These are phyloP conservation scores for Penicillium expansum DNA, from an alignment of 2,329 filamentous ascomycete species.

Conservation along the genomic window DNA sequence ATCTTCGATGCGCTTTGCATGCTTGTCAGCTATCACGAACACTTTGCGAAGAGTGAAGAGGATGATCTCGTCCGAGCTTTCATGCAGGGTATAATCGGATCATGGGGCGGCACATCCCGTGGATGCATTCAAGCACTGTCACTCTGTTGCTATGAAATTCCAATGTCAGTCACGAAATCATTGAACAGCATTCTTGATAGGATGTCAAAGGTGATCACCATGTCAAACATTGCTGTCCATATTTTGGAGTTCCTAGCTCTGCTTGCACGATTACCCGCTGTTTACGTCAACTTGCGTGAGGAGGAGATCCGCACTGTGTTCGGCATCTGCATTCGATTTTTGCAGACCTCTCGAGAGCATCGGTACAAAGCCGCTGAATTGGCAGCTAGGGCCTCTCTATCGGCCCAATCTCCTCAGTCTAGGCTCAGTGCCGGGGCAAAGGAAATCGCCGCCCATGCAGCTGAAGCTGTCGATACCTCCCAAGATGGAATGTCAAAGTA, in stretches of 20 bases:
- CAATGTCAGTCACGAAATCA: slow-evolving; percentile 79
- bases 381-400: slow-evolving; percentile 33
- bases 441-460: slow-evolving; percentile 37
- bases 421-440: slow-evolving; percentile 46
- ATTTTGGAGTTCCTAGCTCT: slow-evolving; percentile 94
- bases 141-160: slow-evolving; percentile 92
- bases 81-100: slow-evolving; percentile 71
- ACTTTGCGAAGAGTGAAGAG: slow-evolving; percentile 79
- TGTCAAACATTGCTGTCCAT: slow-evolving; percentile 85
- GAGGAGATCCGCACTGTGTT: slow-evolving; percentile 94
- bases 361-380: slow-evolving; percentile 37
- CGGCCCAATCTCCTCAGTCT: slow-evolving; percentile 1
- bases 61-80: slow-evolving; percentile 88
- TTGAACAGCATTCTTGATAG: slow-evolving; percentile 83
- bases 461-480: slow-evolving; percentile 38
- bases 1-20: slow-evolving; percentile 84
- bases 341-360: slow-evolving; percentile 77
- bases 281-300: slow-evolving; percentile 85
- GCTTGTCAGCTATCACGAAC: slow-evolving; percentile 83
- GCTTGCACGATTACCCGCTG: slow-evolving; percentile 75
- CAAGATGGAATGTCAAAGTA: slow-evolving; percentile 85
- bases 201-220: slow-evolving; percentile 95
- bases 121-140: slow-evolving; percentile 92
- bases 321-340: slow-evolving; percentile 88
- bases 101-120: slow-evolving; percentile 82